phyloP scores from a whole-genome alignment of 768 basidiomycete genomes.

The Mycena latifolia region DNA sequence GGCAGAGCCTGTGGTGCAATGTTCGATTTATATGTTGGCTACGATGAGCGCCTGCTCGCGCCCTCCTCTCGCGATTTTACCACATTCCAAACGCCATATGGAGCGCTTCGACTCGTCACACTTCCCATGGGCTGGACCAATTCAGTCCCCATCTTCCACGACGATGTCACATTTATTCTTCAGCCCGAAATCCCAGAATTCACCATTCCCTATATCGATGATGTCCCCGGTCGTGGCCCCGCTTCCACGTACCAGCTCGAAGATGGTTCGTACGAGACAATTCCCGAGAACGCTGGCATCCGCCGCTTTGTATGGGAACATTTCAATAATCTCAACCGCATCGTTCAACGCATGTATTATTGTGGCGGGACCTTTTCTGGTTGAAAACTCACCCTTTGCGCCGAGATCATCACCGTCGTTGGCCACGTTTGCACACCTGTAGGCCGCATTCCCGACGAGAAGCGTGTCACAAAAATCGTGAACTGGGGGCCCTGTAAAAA shows the following conservation, averaged over 20 bases:
- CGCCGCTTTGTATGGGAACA: constrained; percentile 53
- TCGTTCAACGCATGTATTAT: constrained; percentile 48
- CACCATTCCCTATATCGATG: constrained; percentile 32
- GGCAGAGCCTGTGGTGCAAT: constrained; percentile 10
- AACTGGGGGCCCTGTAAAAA: constrained; percentile 35
- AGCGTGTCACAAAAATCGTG: constrained; percentile 40
- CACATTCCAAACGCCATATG: constrained; percentile 45
- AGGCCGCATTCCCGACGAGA: constrained; percentile 44
- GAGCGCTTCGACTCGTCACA: constrained; percentile 36
- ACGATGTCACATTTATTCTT: constrained; percentile 12
- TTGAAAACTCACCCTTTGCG: constrained; percentile 37
- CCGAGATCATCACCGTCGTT: constrained; percentile 39
- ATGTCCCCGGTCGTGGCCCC: constrained; percentile 26
- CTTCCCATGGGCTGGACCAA: constrained; percentile 49
- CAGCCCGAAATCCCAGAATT: constrained; percentile 24
- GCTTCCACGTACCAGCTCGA: neutral
- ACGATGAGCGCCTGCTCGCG: constrained; percentile 43
- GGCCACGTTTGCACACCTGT: constrained; percentile 51
- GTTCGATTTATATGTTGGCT: constrained; percentile 42
- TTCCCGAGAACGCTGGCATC: constrained; percentile 45
- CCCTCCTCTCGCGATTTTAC: constrained; percentile 45
- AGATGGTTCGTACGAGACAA: constrained; percentile 21
- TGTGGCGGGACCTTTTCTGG: constrained; percentile 44
- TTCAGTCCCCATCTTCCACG: constrained; percentile 16
- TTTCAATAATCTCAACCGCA: constrained; percentile 45